Percentiles rank a stretch among this genome's conserved stretches.
phyloP scores from a whole-genome alignment of 1,139 yeast genomes.

The Candida mesenterica region DNA sequence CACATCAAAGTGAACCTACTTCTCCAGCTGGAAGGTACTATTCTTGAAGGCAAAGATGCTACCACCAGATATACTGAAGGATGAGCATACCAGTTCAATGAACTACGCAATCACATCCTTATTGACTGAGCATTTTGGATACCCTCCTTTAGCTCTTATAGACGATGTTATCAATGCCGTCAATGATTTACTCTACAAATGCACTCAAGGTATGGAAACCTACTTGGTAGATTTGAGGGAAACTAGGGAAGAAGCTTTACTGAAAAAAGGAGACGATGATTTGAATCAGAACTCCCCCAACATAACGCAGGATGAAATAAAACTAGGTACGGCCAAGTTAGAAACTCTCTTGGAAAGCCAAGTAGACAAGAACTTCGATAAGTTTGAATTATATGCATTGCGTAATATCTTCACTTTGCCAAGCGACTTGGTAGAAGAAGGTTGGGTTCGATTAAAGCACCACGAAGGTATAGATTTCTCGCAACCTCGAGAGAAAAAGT shows the following conservation, averaged over 20 bases:
- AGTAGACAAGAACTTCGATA: slow-evolving; percentile 85
- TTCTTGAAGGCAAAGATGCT: too few species aligned
- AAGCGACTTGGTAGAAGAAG: slow-evolving; percentile 59
- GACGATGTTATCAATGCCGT: slow-evolving; percentile 91
- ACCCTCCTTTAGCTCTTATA: slow-evolving; percentile 79
- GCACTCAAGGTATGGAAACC: slow-evolving; percentile 76
- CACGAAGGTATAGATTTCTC: slow-evolving; percentile 55
- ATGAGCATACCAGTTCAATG: not conserved
- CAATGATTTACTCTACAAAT: slow-evolving; percentile 78
- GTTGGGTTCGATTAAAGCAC: slow-evolving; percentile 67
- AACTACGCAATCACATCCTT: slow-evolving; percentile 48
- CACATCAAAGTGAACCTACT: too few species aligned
- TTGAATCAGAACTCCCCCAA: slow-evolving; percentile 6
- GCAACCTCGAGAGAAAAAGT: slow-evolving; percentile 11
- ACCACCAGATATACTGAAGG: too few species aligned
- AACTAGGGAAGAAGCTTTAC: slow-evolving; percentile 12
- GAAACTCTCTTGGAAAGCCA: slow-evolving; percentile 75
- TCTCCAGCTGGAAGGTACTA: too few species aligned
- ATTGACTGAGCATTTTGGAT: slow-evolving; percentile 84
- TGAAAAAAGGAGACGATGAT: too few species aligned
- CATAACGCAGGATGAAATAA: slow-evolving; percentile 48
- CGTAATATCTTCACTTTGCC: slow-evolving; percentile 78
- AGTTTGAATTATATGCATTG: slow-evolving; percentile 77
- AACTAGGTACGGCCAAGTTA: slow-evolving; percentile 73
- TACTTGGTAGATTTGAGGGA: slow-evolving; percentile 45